Conservation (phyloP, 1,284 basidiomycete species). For the Trametes hirsuta region DNA sequence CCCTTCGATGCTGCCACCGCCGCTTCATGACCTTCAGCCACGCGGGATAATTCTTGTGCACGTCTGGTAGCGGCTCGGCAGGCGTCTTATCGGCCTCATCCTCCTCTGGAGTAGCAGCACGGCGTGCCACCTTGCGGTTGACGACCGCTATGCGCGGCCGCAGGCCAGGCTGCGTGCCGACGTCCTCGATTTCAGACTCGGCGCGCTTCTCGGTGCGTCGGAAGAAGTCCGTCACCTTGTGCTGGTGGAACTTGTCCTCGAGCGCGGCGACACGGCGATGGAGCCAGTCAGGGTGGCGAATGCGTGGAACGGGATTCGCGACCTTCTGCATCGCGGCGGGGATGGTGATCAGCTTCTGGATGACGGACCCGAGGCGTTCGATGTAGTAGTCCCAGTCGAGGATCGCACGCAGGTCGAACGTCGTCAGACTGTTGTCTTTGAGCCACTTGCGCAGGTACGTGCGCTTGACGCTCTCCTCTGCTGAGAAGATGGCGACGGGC, state of each 20-base stretch:
- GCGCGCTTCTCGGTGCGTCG: slow-evolving; percentile 44
- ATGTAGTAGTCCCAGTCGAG: slow-evolving; percentile 99
- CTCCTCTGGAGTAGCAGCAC: slow-evolving; percentile 44
- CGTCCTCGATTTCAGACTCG: slow-evolving; percentile 49
- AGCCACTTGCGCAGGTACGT: slow-evolving; percentile 96
- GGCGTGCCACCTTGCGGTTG: slow-evolving; percentile 50
- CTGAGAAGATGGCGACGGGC: slow-evolving; percentile 98
- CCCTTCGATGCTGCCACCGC: slow-evolving; percentile 72
- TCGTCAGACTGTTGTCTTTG: slow-evolving; percentile 87
- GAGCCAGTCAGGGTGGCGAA: slow-evolving; percentile 98
- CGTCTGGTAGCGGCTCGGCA: slow-evolving; percentile 56
- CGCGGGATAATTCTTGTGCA: slow-evolving; percentile 68
- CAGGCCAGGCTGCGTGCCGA: slow-evolving; percentile 39
- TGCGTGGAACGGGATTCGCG: slow-evolving; percentile 93
- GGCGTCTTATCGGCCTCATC: slow-evolving; percentile 37
- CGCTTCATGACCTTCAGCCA: slow-evolving; percentile 85
- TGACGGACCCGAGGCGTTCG: slow-evolving; percentile 95
- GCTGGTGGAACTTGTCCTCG: slow-evolving; percentile 97
- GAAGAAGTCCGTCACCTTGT: slow-evolving; percentile 97
- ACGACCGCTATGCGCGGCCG: slow-evolving; percentile 60
- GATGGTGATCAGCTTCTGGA: slow-evolving; percentile 99
- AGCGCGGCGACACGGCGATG: slow-evolving; percentile 87
- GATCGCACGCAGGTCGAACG: slow-evolving; percentile 93
- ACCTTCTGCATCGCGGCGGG: slow-evolving; percentile 99
- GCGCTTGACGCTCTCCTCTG: slow-evolving; percentile 89